Base-by-base conservation (phyloP, 257 asterid genomes). In the Nicotiana tabacum region DNA sequence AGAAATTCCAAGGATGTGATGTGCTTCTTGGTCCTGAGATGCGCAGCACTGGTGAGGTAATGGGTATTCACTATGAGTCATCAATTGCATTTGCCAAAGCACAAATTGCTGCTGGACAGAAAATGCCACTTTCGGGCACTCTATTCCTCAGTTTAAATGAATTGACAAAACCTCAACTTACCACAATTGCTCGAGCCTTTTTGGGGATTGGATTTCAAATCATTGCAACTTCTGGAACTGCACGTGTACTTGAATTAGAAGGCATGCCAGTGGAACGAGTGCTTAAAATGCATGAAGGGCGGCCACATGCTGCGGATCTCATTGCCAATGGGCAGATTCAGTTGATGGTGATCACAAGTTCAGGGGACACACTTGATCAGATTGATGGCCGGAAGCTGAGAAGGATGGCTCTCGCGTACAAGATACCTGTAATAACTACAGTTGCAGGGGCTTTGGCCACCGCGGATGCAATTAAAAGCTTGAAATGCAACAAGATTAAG, bases 1-100 rank as follows among this genome's bases (percentile, higher is more conserved):
- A 96, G 86, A 96, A 96, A 84, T 96, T 96, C 85, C 98, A 90
- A 79, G 99, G 98, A 3, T 97, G 98, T 6, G 99, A 96, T 35
- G 97, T 96, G 39, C 89, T 96, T 21, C 88, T 96, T 2, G 99
- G 99, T 12, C 99, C 99, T 1, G 99, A 96, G 82, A 96, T 96
- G 99, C 95, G 98, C 6, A 96, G 99, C 89, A 96, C 99, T 0
- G 99, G 98, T 2, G 99, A 96, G 85, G 98, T 96, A 4, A 96
- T 96, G 98, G 98, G 98, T 12, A 96, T 96, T 30, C 68, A 89
- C 87, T 76, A 58, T 0, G 97, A 94, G 60, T 72, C 83, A 56
- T 89, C 99, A 1, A 88, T 96, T 9, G 99, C 99, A 3, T 96
- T 92, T 3, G 98, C 99, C 1, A 96, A 96, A 86, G 98, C 99